Evolutionary conservation across 805 yeast species (phyloP).

Genomic region (Saccharomycopsis synnaedendra): DNA sequence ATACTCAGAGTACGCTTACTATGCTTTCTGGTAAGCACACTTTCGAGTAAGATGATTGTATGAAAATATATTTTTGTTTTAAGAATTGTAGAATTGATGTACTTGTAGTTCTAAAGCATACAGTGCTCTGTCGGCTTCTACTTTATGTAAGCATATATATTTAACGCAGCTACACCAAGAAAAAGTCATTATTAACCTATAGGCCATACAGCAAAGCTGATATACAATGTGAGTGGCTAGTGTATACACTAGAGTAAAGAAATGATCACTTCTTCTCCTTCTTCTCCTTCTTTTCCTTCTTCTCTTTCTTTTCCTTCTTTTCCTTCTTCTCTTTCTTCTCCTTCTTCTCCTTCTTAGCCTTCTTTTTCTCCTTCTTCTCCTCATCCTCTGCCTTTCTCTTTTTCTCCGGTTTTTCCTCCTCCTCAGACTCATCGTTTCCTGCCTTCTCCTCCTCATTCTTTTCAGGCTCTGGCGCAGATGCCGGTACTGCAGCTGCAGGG

Average conservation of each 20-base stretch:
- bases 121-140: no score
- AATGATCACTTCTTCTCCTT: slow-evolving; percentile 11
- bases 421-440: slow-evolving; percentile 23
- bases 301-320: slow-evolving; percentile 23
- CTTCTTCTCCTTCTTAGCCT: slow-evolving; percentile 37
- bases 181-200: no score
- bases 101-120: no score
- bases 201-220: no score
- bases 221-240: neutral
- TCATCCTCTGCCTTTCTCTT: slow-evolving; percentile 53
- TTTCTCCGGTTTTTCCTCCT: slow-evolving; percentile 38
- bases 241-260: neutral
- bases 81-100: no score
- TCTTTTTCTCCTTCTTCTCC: slow-evolving; percentile 44
- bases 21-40: no score
- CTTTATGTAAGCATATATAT: no score
- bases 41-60: no score
- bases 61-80: no score
- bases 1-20: no score
- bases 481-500: slow-evolving; percentile 22
- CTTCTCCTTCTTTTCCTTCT: slow-evolving; percentile 31
- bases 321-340: slow-evolving; percentile 42
- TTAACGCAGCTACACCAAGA: no score
- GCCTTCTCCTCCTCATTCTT: slow-evolving; percentile 28
- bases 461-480: slow-evolving; percentile 32